These are phyloP conservation scores for Fagus crenata DNA, from an alignment of 306 rosid genomes.

Conservation along the genomic window DNA sequence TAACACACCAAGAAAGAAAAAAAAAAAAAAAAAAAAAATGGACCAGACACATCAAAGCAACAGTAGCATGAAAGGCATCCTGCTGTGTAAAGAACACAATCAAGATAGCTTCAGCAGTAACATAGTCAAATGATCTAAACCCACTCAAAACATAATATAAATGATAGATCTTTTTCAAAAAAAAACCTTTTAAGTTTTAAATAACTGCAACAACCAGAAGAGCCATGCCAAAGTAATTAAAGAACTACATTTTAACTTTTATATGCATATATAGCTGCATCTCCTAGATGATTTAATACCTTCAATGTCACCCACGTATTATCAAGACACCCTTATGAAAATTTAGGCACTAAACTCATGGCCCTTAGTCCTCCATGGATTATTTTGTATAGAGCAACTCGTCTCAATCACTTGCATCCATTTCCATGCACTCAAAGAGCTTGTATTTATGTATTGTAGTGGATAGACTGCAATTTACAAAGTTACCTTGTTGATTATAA, in stretches of 20 bases:
- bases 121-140: too few species aligned
- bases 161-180: too few species aligned
- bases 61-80: too few species aligned
- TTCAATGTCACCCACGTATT: not conserved
- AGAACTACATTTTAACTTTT: not conserved
- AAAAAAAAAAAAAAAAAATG: too few species aligned
- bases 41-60: too few species aligned
- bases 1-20: too few species aligned
- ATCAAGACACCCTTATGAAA: not conserved
- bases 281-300: not conserved
- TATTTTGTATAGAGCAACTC: not conserved
- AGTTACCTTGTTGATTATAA: slow-evolving; percentile 79
- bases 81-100: too few species aligned
- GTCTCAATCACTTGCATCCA: not conserved
- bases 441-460: not conserved
- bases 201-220: not conserved
- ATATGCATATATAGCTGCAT: not conserved
- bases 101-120: too few species aligned
- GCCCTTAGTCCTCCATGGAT: not conserved
- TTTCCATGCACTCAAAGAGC: not conserved
- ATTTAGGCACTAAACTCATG: not conserved
- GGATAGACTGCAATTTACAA: slow-evolving; percentile 9
- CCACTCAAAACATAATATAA: too few species aligned
- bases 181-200: not conserved
- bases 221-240: not conserved